Evolutionary conservation across 441 rosid species (phyloP).

Genomic region (Erysimum pusillum): DNA sequence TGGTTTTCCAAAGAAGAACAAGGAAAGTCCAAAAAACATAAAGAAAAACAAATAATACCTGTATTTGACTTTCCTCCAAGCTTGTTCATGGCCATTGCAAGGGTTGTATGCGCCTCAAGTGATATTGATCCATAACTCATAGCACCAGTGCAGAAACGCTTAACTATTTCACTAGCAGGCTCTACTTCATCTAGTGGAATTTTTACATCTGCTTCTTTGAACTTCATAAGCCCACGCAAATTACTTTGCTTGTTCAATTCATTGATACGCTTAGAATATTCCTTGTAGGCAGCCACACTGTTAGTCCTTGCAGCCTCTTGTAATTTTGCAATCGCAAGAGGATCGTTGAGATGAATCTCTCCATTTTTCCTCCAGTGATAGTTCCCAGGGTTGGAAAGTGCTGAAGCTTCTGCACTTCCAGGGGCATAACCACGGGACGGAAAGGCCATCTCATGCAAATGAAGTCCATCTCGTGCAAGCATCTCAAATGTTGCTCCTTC

Average conservation of each 20-base stretch:
- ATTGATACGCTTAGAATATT: conserved; percentile 94
- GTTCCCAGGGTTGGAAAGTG: conserved; percentile 96
- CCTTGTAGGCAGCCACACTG: conserved; percentile 94
- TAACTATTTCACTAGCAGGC: conserved; percentile 98
- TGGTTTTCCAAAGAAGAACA: background rate
- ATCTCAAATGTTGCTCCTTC: conserved; percentile 99
- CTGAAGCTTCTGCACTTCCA: conserved; percentile 98
- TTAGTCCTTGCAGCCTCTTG: conserved; percentile 97
- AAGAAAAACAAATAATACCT: conserved; percentile 56
- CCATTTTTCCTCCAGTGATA: conserved; percentile 99
- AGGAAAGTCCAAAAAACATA: background rate
- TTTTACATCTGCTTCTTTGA: conserved; percentile 72
- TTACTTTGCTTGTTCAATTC: conserved; percentile 93
- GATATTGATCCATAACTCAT: conserved; percentile 99
- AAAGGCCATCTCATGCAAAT: conserved; percentile 92
- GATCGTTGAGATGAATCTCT: conserved; percentile 98
- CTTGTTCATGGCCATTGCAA: conserved; percentile 97
- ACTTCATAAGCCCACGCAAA: conserved; percentile 93
- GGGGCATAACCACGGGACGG: conserved; percentile 79
- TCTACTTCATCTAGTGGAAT: conserved; percentile 92
- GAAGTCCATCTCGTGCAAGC: conserved; percentile 93
- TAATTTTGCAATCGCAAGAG: conserved; percentile 95
- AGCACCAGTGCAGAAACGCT: conserved; percentile 98
- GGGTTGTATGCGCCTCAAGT: conserved; percentile 88
- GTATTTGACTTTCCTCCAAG: conserved; percentile 99